These are phyloP conservation scores for Eutrema japonicum DNA, from an alignment of 345 rosid genomes.

Conservation along the genomic window DNA sequence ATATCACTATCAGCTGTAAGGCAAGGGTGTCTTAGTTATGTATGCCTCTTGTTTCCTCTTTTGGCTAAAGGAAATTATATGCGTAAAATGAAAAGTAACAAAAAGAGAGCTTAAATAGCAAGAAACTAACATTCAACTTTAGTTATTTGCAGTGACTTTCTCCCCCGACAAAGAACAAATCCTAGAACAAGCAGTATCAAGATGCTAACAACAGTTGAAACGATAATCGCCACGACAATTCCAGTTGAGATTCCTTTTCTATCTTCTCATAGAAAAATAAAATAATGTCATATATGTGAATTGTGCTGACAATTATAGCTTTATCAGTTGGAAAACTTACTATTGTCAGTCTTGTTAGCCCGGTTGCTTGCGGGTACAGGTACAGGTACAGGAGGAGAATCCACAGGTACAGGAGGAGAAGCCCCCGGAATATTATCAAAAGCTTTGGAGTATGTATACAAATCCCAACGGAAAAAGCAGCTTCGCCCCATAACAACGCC, in stretches of 20 bases:
- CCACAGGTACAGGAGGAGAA: neutral
- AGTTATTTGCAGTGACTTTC: constrained; percentile 2
- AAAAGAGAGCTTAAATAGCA: neutral
- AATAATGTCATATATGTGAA: neutral
- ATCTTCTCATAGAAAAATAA: constrained; percentile 12
- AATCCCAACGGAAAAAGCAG: constrained; percentile 36
- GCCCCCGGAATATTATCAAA: neutral
- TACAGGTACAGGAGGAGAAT: no score
- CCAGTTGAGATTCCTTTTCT: neutral
- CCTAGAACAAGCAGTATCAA: constrained; percentile 23
- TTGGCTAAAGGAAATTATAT: neutral
- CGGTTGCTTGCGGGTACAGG: neutral
- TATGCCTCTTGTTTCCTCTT: neutral
- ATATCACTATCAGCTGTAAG: constrained; percentile 46
- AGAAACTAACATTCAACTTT: constrained; percentile 38
- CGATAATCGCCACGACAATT: constrained; percentile 5
- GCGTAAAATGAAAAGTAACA: neutral
- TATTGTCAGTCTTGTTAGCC: neutral
- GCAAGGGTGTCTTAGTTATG: neutral
- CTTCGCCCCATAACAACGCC: constrained; percentile 1
- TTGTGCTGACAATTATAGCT: neutral
- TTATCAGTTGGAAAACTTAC: neutral
- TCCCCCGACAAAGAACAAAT: constrained; percentile 17
- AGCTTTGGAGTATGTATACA: constrained; percentile 16
- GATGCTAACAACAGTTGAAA: neutral